These are phyloP conservation scores for Coemansia sp. DNA, from an alignment of 192 early-diverging fungal species.

Conservation along the genomic window DNA sequence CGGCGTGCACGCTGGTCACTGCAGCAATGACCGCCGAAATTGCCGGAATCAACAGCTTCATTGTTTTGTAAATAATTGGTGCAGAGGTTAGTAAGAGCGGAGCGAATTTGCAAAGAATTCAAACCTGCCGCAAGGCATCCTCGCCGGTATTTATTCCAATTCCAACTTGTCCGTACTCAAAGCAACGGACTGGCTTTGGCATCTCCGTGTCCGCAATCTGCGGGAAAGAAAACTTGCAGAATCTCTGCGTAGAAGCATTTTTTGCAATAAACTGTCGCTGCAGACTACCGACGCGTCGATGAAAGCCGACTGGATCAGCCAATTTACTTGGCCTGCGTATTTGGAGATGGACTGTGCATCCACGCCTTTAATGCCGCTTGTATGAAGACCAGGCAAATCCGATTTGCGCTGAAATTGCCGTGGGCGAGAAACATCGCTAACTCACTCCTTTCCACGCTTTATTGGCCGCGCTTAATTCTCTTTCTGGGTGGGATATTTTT, in stretches of 20 bases:
- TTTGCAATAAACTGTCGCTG: no score
- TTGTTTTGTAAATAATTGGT: neutral
- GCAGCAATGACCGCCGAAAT: neutral
- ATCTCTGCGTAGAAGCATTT: neutral
- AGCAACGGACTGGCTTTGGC: neutral
- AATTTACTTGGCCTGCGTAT: no score
- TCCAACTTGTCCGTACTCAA: no score
- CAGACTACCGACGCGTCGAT: neutral
- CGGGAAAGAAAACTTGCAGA: neutral
- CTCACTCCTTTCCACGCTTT: neutral
- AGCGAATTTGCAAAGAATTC: no score
- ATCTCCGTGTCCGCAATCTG: neutral
- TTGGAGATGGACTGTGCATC: no score
- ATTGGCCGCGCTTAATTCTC: no score
- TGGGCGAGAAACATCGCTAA: neutral
- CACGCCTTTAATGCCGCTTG: no score
- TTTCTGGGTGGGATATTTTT: no score
- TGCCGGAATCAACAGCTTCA: conserved; percentile 12
- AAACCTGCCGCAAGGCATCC: no score
- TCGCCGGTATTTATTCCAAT: neutral
- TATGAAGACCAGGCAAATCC: neutral
- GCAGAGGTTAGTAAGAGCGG: neutral
- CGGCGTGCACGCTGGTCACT: conserved; percentile 6
- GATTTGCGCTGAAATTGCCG: neutral
- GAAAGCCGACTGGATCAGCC: neutral